Conservation (phyloP, 768 basidiomycete genomes). For the Kwoniella dendrophila region DNA sequence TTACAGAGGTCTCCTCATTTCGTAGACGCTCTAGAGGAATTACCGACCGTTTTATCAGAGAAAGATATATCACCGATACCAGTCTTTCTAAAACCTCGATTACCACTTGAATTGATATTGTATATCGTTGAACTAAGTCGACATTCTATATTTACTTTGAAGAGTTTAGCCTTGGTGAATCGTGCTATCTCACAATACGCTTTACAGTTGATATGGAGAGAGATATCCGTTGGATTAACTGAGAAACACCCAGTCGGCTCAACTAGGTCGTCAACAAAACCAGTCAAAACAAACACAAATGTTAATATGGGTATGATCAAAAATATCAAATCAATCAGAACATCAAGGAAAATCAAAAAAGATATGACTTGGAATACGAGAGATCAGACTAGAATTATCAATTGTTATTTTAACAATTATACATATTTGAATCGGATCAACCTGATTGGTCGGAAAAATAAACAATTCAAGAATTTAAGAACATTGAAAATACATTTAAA, state of each 20-base stretch:
- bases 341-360: no score
- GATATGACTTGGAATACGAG: not conserved
- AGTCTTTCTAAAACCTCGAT: no score
- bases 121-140: no score
- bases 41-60: no score
- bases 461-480: not conserved
- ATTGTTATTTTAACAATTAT: constrained; percentile 6
- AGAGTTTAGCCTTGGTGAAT: not conserved
- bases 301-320: not conserved
- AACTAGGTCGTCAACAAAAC: not conserved
- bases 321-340: no score
- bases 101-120: no score
- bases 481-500: constrained; percentile 3
- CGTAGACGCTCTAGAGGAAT: no score
- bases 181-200: not conserved
- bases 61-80: no score
- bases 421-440: not conserved
- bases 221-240: not conserved
- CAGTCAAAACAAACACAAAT: not conserved
- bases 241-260: constrained; percentile 1
- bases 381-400: not conserved
- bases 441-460: not conserved
- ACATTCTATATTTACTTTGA: no score
- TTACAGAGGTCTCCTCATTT: no score
- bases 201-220: not conserved